A percentile compares a stretch with the other conserved stretches of the same genome.
Evolutionary conservation across 768 basidiomycete genomes (phyloP).

Genomic region (Kwoniella sp.): DNA sequence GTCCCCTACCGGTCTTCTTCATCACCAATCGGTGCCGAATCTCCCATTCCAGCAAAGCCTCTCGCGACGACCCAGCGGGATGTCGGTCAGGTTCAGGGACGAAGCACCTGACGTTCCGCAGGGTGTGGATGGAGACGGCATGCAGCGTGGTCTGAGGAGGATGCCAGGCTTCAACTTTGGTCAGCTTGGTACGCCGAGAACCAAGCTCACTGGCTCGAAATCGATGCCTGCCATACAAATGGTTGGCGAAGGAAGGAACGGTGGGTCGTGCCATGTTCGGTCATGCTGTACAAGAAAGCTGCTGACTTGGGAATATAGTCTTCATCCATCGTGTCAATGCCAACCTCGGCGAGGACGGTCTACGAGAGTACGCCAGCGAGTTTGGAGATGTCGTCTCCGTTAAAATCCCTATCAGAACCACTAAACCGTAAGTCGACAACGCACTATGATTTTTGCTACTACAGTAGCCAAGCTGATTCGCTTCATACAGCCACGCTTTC

Average conservation of each 20-base stretch:
- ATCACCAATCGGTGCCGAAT: conserved; percentile 14
- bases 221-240: conserved; percentile 20
- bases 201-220: conserved; percentile 13
- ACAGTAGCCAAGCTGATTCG: background rate
- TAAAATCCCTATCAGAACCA: conserved; percentile 17
- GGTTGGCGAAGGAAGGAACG: conserved; percentile 32
- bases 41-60: background rate
- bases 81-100: conserved; percentile 3
- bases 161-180: conserved; percentile 23
- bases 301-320: conserved; percentile 16
- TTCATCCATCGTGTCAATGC: conserved; percentile 32
- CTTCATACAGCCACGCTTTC: conserved; percentile 31
- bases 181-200: conserved; percentile 1
- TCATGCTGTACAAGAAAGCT: background rate
- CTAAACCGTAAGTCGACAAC: conserved; percentile 5
- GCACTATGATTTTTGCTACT: background rate
- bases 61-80: background rate
- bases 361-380: conserved; percentile 22
- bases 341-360: conserved; percentile 15
- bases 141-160: conserved; percentile 13
- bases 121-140: background rate
- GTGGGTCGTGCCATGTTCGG: conserved; percentile 14
- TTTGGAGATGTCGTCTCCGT: conserved; percentile 37
- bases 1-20: background rate
- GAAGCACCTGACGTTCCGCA: conserved; percentile 2